phyloP scores from a whole-genome alignment of 345 rosid species.

The Arabidopsis suecica region DNA sequence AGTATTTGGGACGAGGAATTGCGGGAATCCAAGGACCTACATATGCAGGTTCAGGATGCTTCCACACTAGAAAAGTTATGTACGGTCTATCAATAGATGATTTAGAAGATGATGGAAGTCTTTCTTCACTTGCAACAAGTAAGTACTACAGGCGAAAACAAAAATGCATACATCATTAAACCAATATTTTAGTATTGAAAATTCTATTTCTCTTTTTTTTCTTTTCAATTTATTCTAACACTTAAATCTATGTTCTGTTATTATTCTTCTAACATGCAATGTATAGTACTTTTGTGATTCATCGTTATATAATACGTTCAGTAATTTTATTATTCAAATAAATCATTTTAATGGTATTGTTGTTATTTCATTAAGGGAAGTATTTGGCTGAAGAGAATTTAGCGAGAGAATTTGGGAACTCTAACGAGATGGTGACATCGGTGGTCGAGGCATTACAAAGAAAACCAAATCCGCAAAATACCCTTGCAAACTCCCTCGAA shows the following conservation, averaged over 20 bases:
- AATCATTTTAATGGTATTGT: neutral
- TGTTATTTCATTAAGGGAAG: conserved; percentile 33
- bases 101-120: conserved; percentile 24
- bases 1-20: conserved; percentile 51
- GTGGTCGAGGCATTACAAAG: conserved; percentile 55
- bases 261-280: neutral
- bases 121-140: conserved; percentile 35
- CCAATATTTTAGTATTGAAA: neutral
- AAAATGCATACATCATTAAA: neutral
- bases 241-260: neutral
- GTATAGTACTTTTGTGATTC: neutral
- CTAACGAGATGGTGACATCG: conserved; percentile 51
- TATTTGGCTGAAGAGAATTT: conserved; percentile 23
- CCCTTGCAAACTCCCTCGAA: conserved; percentile 38
- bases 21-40: conserved; percentile 61
- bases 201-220: neutral
- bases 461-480: conserved; percentile 11
- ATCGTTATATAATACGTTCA: neutral
- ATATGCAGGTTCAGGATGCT: conserved; percentile 65
- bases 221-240: no score
- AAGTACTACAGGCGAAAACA: neutral
- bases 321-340: neutral
- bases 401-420: conserved; percentile 53
- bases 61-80: conserved; percentile 66
- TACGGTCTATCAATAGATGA: conserved; percentile 56